Evolutionary conservation across 306 rosid species (phyloP).

Genomic region (Rubus idaeus): DNA sequence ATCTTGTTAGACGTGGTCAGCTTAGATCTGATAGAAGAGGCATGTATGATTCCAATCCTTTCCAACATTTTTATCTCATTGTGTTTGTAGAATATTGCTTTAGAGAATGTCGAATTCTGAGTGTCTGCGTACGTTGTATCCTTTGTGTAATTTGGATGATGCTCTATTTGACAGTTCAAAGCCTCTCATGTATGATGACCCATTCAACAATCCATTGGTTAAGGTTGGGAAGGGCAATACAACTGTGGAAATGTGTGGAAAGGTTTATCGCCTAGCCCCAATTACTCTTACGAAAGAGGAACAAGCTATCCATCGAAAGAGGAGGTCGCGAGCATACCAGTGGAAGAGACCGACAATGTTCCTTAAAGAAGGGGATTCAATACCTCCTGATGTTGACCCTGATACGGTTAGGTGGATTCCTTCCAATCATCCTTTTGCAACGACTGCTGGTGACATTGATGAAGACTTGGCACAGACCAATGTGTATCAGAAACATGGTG

Average conservation of each 20-base stretch:
- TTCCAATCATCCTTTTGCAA: slow-evolving; percentile 92
- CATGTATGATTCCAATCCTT: slow-evolving; percentile 68
- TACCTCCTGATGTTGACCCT: slow-evolving; percentile 89
- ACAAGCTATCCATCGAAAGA: slow-evolving; percentile 74
- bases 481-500: slow-evolving; percentile 85
- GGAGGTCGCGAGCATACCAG: slow-evolving; percentile 89
- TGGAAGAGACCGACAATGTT: slow-evolving; percentile 95
- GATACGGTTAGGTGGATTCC: slow-evolving; percentile 95
- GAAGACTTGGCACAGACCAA: slow-evolving; percentile 86
- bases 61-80: not conserved
- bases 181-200: slow-evolving; percentile 90
- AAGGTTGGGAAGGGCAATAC: slow-evolving; percentile 74
- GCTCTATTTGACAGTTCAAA: slow-evolving; percentile 50
- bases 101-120: not conserved
- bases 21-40: slow-evolving; percentile 98
- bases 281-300: slow-evolving; percentile 88
- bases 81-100: not conserved
- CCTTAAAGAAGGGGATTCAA: slow-evolving; percentile 80
- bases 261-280: slow-evolving; percentile 88
- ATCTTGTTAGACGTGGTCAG: slow-evolving; percentile 93
- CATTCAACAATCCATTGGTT: slow-evolving; percentile 86
- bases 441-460: slow-evolving; percentile 76
- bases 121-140: not conserved
- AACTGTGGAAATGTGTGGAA: slow-evolving; percentile 89
- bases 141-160: slow-evolving; percentile 3